A percentile compares a stretch with the other conserved stretches of the same genome.
These are phyloP conservation scores for Nigrospora sphaerica DNA, from an alignment of 2,329 filamentous ascomycete species.

Conservation along the genomic window DNA sequence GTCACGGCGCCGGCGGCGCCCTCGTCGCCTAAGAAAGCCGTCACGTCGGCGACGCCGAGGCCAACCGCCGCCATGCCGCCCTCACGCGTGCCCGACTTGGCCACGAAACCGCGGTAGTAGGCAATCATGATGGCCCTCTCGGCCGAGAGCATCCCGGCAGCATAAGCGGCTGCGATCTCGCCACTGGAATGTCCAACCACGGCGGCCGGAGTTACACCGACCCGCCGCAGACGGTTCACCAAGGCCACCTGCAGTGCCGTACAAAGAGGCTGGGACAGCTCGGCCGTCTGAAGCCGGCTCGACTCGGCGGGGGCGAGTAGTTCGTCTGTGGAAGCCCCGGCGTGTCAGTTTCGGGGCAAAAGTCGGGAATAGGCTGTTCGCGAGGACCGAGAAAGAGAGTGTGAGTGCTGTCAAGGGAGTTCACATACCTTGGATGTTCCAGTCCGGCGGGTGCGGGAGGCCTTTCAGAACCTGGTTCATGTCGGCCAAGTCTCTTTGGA, in stretches of 20 bases:
- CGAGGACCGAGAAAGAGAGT: constrained; percentile 7
- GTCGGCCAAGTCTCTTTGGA: too few relatives aligned
- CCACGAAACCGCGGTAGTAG: constrained; percentile 14
- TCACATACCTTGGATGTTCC: not conserved
- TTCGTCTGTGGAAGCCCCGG: constrained; percentile 4
- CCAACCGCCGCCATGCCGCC: constrained; percentile 33
- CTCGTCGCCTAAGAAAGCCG: constrained; percentile 14
- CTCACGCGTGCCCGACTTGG: not conserved
- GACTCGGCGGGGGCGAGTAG: constrained; percentile 9
- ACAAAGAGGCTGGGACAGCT: constrained; percentile 24
- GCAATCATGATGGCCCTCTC: constrained; percentile 28
- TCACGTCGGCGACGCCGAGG: constrained; percentile 21
- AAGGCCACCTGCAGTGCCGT: constrained; percentile 32
- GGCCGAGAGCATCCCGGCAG: constrained; percentile 24
- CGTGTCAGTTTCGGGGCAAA: too few relatives aligned
- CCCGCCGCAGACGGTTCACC: constrained; percentile 26
- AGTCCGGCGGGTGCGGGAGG: too few relatives aligned
- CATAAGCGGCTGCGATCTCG: constrained; percentile 38
- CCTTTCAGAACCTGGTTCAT: too few relatives aligned
- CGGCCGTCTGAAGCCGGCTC: constrained; percentile 12
- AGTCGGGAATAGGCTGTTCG: constrained; percentile 3
- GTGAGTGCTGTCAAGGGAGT: constrained; percentile 10
- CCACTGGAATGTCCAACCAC: constrained; percentile 36
- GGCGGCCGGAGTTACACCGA: constrained; percentile 22
- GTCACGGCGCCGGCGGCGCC: constrained; percentile 9